These are phyloP conservation scores for Aspergillus biplanus DNA, from an alignment of 495 filamentous ascomycete genomes.

Conservation along the genomic window DNA sequence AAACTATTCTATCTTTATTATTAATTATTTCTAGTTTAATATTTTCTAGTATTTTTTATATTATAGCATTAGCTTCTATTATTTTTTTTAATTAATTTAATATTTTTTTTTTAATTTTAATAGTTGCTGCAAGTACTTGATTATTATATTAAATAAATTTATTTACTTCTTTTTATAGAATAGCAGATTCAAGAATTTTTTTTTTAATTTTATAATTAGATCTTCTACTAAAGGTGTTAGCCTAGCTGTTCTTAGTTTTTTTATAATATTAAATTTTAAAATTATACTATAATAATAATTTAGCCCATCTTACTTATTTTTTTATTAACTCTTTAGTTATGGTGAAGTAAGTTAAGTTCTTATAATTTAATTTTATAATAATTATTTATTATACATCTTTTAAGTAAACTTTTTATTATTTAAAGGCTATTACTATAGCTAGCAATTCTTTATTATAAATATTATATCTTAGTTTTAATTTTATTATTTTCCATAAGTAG, in stretches of 20 bases:
- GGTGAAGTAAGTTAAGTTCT: neutral
- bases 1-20: neutral
- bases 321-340: neutral
- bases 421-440: constrained; percentile 5
- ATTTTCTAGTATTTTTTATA: neutral
- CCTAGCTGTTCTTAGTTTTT: neutral
- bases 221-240: neutral
- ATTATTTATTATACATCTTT: neutral
- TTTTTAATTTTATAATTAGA: neutral
- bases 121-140: neutral
- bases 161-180: neutral
- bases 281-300: neutral
- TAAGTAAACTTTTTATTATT: neutral
- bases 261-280: neutral
- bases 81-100: too few relatives aligned
- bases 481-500: neutral
- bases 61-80: neutral
- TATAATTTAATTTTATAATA: neutral
- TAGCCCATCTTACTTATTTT: neutral
- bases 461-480: neutral
- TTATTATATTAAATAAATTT: neutral
- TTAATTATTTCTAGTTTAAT: neutral
- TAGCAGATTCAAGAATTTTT: neutral
- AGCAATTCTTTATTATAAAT: neutral
- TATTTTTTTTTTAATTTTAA: neutral